These are phyloP conservation scores for Cytospora mali DNA, from an alignment of 2,329 filamentous ascomycete species.

Conservation along the genomic window DNA sequence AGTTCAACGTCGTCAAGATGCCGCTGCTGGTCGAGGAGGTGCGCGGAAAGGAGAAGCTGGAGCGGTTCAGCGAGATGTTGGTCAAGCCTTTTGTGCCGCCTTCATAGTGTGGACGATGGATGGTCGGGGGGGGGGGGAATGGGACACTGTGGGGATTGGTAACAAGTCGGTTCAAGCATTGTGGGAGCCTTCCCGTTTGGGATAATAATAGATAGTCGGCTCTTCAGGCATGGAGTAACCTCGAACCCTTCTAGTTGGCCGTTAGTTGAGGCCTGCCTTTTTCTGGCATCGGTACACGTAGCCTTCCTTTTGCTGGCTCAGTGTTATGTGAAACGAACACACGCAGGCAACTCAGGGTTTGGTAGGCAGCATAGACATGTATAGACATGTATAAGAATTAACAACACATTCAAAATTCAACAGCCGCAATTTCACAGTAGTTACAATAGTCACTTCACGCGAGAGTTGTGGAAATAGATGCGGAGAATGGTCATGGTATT, in stretches of 20 bases:
- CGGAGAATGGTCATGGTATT: conserved; percentile 15
- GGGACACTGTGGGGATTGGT: conserved; percentile 3
- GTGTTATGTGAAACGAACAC: background rate
- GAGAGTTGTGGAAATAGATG: background rate
- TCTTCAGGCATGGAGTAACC: background rate
- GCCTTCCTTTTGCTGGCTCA: background rate
- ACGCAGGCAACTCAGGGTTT: background rate
- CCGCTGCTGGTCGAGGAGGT: conserved; percentile 94
- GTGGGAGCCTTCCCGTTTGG: background rate
- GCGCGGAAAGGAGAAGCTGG: conserved; percentile 88
- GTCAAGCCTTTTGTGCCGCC: conserved; percentile 75
- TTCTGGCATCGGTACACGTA: background rate
- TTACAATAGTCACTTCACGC: background rate
- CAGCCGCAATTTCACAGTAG: background rate
- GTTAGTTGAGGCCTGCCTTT: background rate
- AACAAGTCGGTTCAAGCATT: background rate
- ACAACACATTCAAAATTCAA: background rate
- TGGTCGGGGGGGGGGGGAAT: background rate
- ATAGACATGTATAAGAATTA: background rate
- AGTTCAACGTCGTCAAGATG: conserved; percentile 99
- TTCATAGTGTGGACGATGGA: conserved; percentile 11
- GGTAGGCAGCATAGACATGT: background rate
- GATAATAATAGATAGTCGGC: background rate
- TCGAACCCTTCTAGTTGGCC: background rate
- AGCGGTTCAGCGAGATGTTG: conserved; percentile 87